Percentiles rank a stretch among this genome's conserved stretches.
phyloP scores from a whole-genome alignment of 805 yeast genomes.

The Wickerhamomyces strasburgensis region DNA sequence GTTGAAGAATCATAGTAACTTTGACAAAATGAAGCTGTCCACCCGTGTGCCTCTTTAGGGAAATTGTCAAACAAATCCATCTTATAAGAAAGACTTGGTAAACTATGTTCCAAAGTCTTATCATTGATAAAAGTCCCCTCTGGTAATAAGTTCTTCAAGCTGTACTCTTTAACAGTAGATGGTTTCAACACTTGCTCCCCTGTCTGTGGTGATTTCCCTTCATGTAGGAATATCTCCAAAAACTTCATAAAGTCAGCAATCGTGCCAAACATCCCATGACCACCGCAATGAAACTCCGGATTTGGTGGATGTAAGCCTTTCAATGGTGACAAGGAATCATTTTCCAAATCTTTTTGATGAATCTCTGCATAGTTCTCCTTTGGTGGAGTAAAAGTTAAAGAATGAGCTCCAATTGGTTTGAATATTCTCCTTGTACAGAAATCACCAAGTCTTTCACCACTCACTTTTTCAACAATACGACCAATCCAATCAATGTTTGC shows the following conservation, averaged over 20 bases:
- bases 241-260: slow-evolving; percentile 36
- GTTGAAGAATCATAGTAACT: slow-evolving; percentile 26
- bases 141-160: not conserved
- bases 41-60: slow-evolving; percentile 22
- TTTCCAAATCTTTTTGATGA: slow-evolving; percentile 21
- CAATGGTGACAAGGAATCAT: slow-evolving; percentile 6
- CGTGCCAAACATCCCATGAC: slow-evolving; percentile 39
- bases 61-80: not conserved
- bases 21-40: slow-evolving; percentile 30
- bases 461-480: slow-evolving; percentile 25
- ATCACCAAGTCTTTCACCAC: slow-evolving; percentile 27
- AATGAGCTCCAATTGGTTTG: slow-evolving; percentile 27
- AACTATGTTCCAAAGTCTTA: not conserved
- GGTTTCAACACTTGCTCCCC: slow-evolving; percentile 29
- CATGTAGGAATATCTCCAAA: slow-evolving; percentile 35
- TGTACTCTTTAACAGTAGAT: slow-evolving; percentile 20
- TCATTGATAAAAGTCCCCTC: not conserved
- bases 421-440: slow-evolving; percentile 27
- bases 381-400: slow-evolving; percentile 24
- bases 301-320: not conserved
- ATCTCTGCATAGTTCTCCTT: slow-evolving; percentile 12
- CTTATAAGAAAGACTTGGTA: not conserved
- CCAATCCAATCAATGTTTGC: slow-evolving; percentile 35
- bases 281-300: slow-evolving; percentile 30
- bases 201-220: slow-evolving; percentile 33